Conservation (phyloP, 2,329 filamentous ascomycete genomes). For the Penicillium sp. region DNA sequence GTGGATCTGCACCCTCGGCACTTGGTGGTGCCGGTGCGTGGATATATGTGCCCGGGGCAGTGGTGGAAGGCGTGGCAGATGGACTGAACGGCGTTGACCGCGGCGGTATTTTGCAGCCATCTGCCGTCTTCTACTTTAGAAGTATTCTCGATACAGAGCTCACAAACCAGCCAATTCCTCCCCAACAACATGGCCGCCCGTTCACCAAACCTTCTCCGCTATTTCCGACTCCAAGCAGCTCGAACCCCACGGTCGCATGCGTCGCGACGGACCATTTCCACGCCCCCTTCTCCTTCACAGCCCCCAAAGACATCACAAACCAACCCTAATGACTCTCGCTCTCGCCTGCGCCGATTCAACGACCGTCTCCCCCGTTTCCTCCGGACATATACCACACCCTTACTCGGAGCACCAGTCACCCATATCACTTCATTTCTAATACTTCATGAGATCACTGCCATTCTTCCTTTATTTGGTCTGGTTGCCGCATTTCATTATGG, state of each 20-base stretch:
- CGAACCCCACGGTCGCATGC: slow-evolving; percentile 3
- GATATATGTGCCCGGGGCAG: no score
- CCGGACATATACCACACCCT: slow-evolving; percentile 63
- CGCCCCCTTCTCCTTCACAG: slow-evolving; percentile 17
- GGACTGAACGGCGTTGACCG: no score
- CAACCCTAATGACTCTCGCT: slow-evolving; percentile 26
- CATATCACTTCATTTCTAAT: slow-evolving; percentile 83
- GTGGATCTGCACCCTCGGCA: no score
- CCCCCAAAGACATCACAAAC: slow-evolving; percentile 16
- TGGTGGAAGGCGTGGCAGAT: no score
- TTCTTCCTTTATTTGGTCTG: slow-evolving; percentile 72
- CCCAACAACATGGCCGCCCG: slow-evolving; percentile 10
- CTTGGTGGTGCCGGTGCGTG: no score
- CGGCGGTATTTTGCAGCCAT: no score
- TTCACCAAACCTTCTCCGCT: slow-evolving; percentile 12
- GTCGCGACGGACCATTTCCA: slow-evolving; percentile 24
- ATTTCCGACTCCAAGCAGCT: slow-evolving; percentile 16
- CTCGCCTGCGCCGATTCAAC: slow-evolving; percentile 37
- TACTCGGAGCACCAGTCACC: slow-evolving; percentile 73
- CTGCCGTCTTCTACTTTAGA: no score
- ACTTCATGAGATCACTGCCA: slow-evolving; percentile 85
- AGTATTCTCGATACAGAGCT: no score
- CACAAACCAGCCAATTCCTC: not conserved
- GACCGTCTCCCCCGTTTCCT: slow-evolving; percentile 62
- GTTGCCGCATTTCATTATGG: slow-evolving; percentile 76